Evolutionary conservation across 371 early-diverging fungal genomes (phyloP).

Genomic region (Apophysomyces trapeziformis): DNA sequence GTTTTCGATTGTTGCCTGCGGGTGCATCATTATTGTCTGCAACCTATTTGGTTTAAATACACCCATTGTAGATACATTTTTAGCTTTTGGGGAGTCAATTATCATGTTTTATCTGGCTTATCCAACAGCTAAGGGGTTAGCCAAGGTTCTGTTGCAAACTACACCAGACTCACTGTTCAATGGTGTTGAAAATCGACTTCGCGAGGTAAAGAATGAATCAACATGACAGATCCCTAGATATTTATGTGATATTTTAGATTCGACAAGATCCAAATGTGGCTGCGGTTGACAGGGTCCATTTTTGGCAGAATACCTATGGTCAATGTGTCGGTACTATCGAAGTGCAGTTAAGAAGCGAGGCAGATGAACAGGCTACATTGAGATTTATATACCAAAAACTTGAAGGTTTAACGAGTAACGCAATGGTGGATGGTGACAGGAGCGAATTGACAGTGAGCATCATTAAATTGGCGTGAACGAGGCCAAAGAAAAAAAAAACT

Average conservation of each 20-base stretch:
- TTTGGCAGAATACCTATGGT: constrained; percentile 69
- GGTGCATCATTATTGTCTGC: constrained; percentile 26
- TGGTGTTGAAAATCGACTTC: constrained; percentile 42
- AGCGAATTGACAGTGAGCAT: constrained; percentile 62
- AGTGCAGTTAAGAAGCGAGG: constrained; percentile 52
- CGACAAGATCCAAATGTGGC: constrained; percentile 53
- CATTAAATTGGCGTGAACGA: constrained; percentile 22
- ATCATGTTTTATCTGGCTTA: constrained; percentile 57
- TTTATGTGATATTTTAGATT: constrained; percentile 27
- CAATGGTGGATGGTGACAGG: constrained; percentile 24
- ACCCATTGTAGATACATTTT: constrained; percentile 49
- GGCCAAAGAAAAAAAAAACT: constrained; percentile 16
- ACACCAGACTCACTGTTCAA: constrained; percentile 39
- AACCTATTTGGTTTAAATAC: constrained; percentile 34
- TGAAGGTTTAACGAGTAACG: constrained; percentile 51
- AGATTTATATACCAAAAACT: constrained; percentile 57
- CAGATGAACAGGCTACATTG: constrained; percentile 59
- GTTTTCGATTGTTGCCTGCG: constrained; percentile 36
- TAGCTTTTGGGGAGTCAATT: constrained; percentile 58
- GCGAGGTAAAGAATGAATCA: constrained; percentile 32
- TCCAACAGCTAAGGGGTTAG: constrained; percentile 45
- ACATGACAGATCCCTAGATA: constrained; percentile 7
- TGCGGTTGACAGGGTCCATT: constrained; percentile 57
- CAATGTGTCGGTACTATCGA: constrained; percentile 62
- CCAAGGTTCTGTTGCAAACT: constrained; percentile 48